A percentile compares a stretch with the other conserved stretches of the same genome.
Evolutionary conservation across 2,329 filamentous ascomycete species (phyloP).

Genomic region (Berkeleyomyces rouxiae): DNA sequence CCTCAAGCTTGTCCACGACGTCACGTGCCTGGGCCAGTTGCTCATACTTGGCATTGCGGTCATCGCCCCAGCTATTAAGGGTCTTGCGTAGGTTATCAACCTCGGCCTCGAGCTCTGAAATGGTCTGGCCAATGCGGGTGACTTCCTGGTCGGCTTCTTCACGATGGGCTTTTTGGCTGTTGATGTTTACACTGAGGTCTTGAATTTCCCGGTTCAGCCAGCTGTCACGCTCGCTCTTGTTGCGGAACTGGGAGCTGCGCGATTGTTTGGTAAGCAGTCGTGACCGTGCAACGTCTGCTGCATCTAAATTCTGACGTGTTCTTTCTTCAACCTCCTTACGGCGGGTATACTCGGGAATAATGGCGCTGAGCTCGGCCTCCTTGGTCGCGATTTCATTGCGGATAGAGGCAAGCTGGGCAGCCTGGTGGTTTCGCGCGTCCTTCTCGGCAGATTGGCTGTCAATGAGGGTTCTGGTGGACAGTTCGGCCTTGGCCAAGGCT

Average conservation of each 20-base stretch:
- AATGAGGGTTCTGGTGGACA: conserved; percentile 66
- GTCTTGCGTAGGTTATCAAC: conserved; percentile 52
- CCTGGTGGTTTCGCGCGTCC: conserved; percentile 52
- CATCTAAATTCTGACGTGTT: conserved; percentile 54
- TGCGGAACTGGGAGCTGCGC: conserved; percentile 71
- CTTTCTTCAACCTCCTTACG: conserved; percentile 57
- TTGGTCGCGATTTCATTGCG: conserved; percentile 58
- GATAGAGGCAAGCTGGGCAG: conserved; percentile 54
- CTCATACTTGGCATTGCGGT: conserved; percentile 54
- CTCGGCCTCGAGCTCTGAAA: conserved; percentile 55
- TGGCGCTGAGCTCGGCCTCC: conserved; percentile 54
- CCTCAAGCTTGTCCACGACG: conserved; percentile 58
- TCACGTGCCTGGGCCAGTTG: conserved; percentile 65
- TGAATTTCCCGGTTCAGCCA: conserved; percentile 69
- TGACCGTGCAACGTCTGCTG: conserved; percentile 57
- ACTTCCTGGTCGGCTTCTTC: conserved; percentile 78
- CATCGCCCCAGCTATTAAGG: conserved; percentile 63
- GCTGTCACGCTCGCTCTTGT: conserved; percentile 72
- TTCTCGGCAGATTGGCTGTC: conserved; percentile 69
- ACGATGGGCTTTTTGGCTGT: conserved; percentile 66
- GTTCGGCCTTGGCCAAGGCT: conserved; percentile 65
- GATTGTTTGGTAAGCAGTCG: conserved; percentile 86
- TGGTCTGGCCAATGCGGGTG: conserved; percentile 49
- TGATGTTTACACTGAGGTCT: conserved; percentile 59
- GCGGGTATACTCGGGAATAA: conserved; percentile 62